Conservation (phyloP, 2,329 filamentous ascomycete species). For the Curvularia lunata region DNA sequence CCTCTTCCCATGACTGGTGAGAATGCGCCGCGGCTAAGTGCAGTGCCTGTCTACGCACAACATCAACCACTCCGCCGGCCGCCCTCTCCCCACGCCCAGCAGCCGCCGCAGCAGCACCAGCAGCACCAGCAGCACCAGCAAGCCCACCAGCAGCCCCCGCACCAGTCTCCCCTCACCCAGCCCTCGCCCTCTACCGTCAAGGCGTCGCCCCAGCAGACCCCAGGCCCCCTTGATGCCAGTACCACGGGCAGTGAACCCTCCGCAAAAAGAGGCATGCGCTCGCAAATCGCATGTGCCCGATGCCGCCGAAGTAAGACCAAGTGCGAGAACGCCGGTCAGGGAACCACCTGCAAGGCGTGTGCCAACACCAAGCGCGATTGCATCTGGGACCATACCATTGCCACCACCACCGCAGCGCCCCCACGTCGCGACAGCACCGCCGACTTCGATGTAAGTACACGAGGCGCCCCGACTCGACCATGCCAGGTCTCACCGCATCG, state of each 20-base stretch:
- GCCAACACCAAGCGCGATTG: constrained; percentile 74
- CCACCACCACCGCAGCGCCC: constrained; percentile 33
- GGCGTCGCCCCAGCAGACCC: constrained; percentile 38
- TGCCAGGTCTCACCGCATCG: not conserved
- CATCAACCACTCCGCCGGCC: constrained; percentile 26
- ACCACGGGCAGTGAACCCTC: constrained; percentile 28
- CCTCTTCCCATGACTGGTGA: constrained; percentile 27
- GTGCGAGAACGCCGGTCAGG: constrained; percentile 78
- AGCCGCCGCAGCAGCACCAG: constrained; percentile 27
- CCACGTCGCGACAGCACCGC: constrained; percentile 51
- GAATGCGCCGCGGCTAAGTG: constrained; percentile 33
- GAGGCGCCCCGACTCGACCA: constrained; percentile 6
- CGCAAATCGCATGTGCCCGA: constrained; percentile 77
- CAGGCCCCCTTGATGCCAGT: constrained; percentile 31
- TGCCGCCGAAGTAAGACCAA: constrained; percentile 86
- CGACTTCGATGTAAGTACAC: constrained; percentile 33
- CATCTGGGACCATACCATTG: constrained; percentile 66
- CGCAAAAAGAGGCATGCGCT: constrained; percentile 64
- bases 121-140: constrained; percentile 31
- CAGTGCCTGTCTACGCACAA: constrained; percentile 19
- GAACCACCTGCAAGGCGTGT: constrained; percentile 76
- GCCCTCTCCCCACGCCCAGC: constrained; percentile 26
- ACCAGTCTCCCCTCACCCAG: constrained; percentile 29
- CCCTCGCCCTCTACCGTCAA: constrained; percentile 39
- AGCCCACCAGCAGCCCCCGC: constrained; percentile 30